Percentiles rank a stretch among this genome's conserved stretches.
Evolutionary conservation across 495 filamentous ascomycete genomes (phyloP).

Genomic region (Hypoxylon cercidicola): DNA sequence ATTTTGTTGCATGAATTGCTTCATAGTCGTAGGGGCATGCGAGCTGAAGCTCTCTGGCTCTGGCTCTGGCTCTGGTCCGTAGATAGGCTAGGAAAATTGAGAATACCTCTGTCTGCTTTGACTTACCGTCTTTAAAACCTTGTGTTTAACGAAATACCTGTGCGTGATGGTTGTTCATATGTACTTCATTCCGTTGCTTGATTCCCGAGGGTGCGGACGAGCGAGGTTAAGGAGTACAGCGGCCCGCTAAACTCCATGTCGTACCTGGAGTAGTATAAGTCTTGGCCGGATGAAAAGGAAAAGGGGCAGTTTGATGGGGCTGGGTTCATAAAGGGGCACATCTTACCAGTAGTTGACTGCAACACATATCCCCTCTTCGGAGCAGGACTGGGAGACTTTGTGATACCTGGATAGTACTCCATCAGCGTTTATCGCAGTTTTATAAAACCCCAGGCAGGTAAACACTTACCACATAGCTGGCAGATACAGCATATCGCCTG

Average conservation of each 20-base stretch:
- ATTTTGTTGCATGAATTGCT: not conserved
- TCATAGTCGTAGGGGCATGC: no score
- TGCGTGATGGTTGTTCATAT: not conserved
- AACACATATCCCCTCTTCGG: conserved; percentile 71
- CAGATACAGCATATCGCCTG: conserved; percentile 85
- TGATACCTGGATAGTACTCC: conserved; percentile 53
- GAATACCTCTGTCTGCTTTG: conserved; percentile 15
- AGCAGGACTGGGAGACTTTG: conserved; percentile 75
- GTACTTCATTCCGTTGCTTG: conserved; percentile 12
- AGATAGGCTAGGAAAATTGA: not conserved
- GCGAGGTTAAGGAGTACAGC: conserved; percentile 65
- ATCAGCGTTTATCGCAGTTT: not conserved
- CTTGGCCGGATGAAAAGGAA: not conserved
- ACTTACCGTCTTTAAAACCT: not conserved
- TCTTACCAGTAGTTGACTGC: conserved; percentile 84
- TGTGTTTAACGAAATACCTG: not conserved
- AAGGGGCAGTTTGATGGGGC: not conserved
- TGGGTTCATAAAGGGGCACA: no score
- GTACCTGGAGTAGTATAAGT: conserved; percentile 59
- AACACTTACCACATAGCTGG: conserved; percentile 73
- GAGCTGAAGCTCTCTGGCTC: no score
- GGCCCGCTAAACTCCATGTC: conserved; percentile 74
- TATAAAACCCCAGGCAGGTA: not conserved
- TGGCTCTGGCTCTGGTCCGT: no score
- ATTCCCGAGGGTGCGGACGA: conserved; percentile 56